Percentiles rank a stretch among this genome's conserved stretches.
These are phyloP conservation scores for Trametes cinnabarina DNA, from an alignment of 768 basidiomycete species.

Conservation along the genomic window DNA sequence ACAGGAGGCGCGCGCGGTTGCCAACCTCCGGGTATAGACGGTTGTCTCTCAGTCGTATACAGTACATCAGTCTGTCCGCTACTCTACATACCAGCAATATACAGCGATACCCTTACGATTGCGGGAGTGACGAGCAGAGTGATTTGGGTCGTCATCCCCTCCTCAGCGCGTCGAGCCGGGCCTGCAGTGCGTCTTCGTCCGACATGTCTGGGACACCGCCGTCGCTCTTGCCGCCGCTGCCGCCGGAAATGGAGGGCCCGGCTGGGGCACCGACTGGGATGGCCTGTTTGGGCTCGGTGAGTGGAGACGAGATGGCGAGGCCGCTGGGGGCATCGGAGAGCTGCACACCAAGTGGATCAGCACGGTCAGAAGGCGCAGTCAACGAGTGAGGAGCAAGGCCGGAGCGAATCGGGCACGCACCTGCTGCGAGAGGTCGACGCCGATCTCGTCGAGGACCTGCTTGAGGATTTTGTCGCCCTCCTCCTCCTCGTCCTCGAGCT, in stretches of 20 bases:
- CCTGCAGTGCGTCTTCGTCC: constrained; percentile 93
- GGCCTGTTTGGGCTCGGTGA: constrained; percentile 66
- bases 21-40: constrained; percentile 48
- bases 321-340: constrained; percentile 82
- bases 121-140: too few relatives aligned
- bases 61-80: constrained; percentile 5
- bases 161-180: constrained; percentile 86
- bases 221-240: constrained; percentile 37
- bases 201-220: constrained; percentile 44
- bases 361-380: too few relatives aligned
- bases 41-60: background rate
- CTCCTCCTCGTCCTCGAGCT: constrained; percentile 88
- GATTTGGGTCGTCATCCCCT: constrained; percentile 55
- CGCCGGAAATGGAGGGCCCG: constrained; percentile 37
- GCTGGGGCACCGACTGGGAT: constrained; percentile 80
- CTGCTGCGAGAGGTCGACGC: constrained; percentile 86
- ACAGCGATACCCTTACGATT: background rate
- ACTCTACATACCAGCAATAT: constrained; percentile 4
- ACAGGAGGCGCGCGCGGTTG: constrained; percentile 72
- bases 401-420: too few relatives aligned
- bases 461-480: constrained; percentile 95
- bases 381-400: too few relatives aligned
- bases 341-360: constrained; percentile 45
- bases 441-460: constrained; percentile 96
- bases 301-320: constrained; percentile 57